Conservation (phyloP, 2,329 filamentous ascomycete genomes). For the Karstenula rhodostoma region DNA sequence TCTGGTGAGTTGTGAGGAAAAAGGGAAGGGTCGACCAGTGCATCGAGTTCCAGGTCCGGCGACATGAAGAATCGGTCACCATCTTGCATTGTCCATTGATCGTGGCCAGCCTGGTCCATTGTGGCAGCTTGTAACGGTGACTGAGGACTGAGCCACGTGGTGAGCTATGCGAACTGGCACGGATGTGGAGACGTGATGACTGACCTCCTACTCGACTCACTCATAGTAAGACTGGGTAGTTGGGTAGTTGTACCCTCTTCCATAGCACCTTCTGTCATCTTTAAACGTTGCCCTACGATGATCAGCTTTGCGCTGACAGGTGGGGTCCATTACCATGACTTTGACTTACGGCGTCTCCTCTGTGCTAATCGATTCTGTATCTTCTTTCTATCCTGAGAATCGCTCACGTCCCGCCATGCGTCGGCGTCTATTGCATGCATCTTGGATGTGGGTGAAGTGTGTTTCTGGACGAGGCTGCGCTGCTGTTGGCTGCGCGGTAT, state of each 20-base stretch:
- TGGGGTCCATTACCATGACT: conserved; percentile 11
- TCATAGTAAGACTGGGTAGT: conserved; percentile 11
- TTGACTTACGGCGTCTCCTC: conserved; percentile 15
- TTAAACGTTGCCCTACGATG: conserved; percentile 15
- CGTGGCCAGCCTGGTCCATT: background rate
- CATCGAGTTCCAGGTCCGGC: conserved; percentile 10
- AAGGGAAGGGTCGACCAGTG: conserved; percentile 10
- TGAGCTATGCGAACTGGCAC: background rate
- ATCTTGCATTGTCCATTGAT: conserved; percentile 13
- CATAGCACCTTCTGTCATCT: conserved; percentile 14
- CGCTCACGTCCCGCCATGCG: conserved; percentile 16
- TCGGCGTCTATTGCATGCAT: conserved; percentile 17
- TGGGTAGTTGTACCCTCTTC: conserved; percentile 8
- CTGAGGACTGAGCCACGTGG: conserved; percentile 9
- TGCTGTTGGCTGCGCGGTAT: background rate
- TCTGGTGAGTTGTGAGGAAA: conserved; percentile 7
- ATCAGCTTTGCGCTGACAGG: conserved; percentile 13
- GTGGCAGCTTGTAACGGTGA: background rate
- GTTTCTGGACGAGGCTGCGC: background rate
- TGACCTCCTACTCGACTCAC: conserved; percentile 12
- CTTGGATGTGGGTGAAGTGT: background rate
- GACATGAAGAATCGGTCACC: conserved; percentile 13
- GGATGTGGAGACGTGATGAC: conserved; percentile 10
- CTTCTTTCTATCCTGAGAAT: conserved; percentile 17
- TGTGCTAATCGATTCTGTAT: conserved; percentile 19